phyloP scores from a whole-genome alignment of 495 filamentous ascomycete species.

The Neurospora sp. region DNA sequence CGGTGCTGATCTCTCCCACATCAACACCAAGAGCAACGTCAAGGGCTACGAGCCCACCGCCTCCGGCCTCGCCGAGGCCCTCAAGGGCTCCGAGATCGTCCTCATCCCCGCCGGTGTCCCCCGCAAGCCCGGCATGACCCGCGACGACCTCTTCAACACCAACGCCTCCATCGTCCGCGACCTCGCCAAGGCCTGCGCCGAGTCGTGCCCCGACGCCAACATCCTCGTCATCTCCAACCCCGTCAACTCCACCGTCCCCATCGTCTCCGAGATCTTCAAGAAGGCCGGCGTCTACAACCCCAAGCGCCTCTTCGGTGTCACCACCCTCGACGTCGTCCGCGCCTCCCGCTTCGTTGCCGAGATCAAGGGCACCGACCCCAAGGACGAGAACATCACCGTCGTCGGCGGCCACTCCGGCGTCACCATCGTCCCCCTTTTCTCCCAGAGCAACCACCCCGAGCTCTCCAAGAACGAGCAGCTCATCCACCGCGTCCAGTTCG shows the following conservation, averaged over 20 bases:
- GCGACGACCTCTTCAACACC: conserved; percentile 99
- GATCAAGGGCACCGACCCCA: conserved; percentile 81
- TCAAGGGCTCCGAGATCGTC: conserved; percentile 84
- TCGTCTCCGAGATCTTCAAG: conserved; percentile 95
- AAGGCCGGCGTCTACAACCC: conserved; percentile 89
- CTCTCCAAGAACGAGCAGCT: conserved; percentile 68
- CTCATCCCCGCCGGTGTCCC: conserved; percentile 97
- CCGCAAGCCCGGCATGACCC: conserved; percentile 98
- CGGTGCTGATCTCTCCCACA: conserved; percentile 92
- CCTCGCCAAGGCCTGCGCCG: conserved; percentile 89
- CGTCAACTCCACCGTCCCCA: conserved; percentile 98
- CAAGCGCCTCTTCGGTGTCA: conserved; percentile 97
- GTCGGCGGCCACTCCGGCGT: conserved; percentile 95
- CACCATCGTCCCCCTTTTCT: conserved; percentile 95
- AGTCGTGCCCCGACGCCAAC: conserved; percentile 83
- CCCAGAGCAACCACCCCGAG: conserved; percentile 79
- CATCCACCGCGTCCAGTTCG: conserved; percentile 94
- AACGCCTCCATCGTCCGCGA: conserved; percentile 99
- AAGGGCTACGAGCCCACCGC: conserved; percentile 75
- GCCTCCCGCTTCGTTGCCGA: conserved; percentile 94
- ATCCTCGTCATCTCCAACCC: conserved; percentile 97
- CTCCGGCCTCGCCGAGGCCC: conserved; percentile 61
- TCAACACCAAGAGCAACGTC: conserved; percentile 97
- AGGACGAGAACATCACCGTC: conserved; percentile 86
- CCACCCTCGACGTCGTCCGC: conserved; percentile 96